Evolutionary conservation across 1,284 basidiomycete species (phyloP), one percentile per base, ranked within the genome.

Genomic region (Tilletia horrida): DNA sequence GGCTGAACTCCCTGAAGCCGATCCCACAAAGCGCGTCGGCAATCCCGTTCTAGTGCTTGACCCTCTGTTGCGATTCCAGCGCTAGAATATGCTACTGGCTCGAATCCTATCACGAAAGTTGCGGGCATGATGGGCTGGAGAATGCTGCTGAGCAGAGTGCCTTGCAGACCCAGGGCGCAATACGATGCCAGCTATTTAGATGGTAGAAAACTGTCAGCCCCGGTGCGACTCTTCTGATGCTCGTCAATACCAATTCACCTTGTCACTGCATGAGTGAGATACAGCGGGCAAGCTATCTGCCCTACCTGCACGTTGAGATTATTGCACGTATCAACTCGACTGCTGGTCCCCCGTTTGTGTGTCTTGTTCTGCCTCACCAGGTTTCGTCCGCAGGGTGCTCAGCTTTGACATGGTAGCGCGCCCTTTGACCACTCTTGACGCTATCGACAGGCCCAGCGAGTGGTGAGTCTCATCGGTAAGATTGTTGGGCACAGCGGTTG

Each of bases 211-310:
- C n/a, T 48, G 45, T 48, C 45, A 48, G 16, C 16, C 8, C 9
- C 9, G 45, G 6, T 48, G 7, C 16, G 6, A 48, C 16, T 16
- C 16, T 18, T 18, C 11, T 40, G 35, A 40, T 40, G 35, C 11
- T 40, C 35, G 11, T 11, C 11, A 11, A 40, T 40, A 40, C 4
- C 35, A 27, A 8, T 29, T 59, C 29, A 59, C 55, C 55, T 59
- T 96, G 82, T 96, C 93, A 72, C 90, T 91, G 82, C 93, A 95
- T 0, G 90, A 90, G 87, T 94, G 90, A 72, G 86, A 91, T 1
- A 86, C 82, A 1, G 92, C 91, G 0, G 88, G 87, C 0, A 88
- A 88, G 0, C 91, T 89, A 79, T 95, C 93, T 0, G 90, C 88
- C 65, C 93, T 87, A 13, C 84, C 82, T 78, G 52, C 0, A 40